A percentile compares a stretch with the other conserved stretches of the same genome.
These are phyloP conservation scores for Phlebiopsis flavidoalba DNA, from an alignment of 768 basidiomycete genomes.

Conservation along the genomic window DNA sequence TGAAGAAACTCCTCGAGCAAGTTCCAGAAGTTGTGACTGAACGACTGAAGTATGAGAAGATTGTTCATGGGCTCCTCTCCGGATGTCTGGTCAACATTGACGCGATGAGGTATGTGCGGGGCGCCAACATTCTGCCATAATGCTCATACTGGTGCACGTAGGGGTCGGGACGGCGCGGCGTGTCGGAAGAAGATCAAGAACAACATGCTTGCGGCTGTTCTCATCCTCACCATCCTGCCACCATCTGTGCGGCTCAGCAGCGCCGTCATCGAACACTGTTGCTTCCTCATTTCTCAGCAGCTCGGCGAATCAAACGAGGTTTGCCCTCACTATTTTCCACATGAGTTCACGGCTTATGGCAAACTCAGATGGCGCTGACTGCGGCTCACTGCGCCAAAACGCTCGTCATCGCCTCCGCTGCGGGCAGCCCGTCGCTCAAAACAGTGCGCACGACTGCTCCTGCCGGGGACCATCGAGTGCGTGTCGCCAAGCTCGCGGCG, in stretches of 20 bases:
- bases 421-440: constrained; percentile 63
- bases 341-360: neutral
- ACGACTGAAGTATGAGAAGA: constrained; percentile 47
- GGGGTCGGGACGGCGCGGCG: constrained; percentile 74
- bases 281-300: constrained; percentile 80
- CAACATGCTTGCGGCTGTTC: constrained; percentile 81
- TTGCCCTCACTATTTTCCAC: neutral
- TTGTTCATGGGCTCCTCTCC: constrained; percentile 80
- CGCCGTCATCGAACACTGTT: constrained; percentile 76
- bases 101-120: constrained; percentile 71
- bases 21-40: constrained; percentile 38
- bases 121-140: neutral
- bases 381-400: constrained; percentile 91
- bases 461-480: constrained; percentile 81
- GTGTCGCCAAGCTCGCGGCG: constrained; percentile 65
- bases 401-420: constrained; percentile 63
- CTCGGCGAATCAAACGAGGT: constrained; percentile 69
- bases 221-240: constrained; percentile 80
- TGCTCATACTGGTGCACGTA: constrained; percentile 25
- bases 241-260: constrained; percentile 60
- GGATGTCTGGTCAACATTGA: constrained; percentile 83
- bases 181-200: constrained; percentile 83
- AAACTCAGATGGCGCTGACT: constrained; percentile 63
- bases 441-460: constrained; percentile 62
- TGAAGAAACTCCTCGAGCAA: constrained; percentile 69